Evolutionary conservation across 257 asterid genomes (phyloP).

Genomic region (Nicotiana knightiana): DNA sequence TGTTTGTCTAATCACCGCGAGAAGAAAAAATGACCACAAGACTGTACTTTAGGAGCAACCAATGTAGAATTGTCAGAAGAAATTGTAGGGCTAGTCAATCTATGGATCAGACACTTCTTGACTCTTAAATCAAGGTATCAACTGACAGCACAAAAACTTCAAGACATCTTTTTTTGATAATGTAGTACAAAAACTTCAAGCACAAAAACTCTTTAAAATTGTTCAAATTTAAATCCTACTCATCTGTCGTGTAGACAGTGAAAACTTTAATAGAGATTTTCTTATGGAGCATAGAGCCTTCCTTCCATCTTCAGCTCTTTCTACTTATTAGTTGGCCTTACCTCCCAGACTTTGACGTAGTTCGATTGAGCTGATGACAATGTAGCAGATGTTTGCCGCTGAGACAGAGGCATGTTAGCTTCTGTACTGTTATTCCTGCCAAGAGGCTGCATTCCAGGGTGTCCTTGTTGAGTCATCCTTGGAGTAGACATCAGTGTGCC

Average conservation of each 20-base stretch:
- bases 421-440: conserved; percentile 63
- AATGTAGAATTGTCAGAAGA: not conserved
- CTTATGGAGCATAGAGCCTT: not conserved
- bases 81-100: not conserved
- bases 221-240: not conserved
- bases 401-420: conserved; percentile 57
- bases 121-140: not conserved
- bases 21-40: not conserved
- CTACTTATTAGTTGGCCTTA: conserved; percentile 21
- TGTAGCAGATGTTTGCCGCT: conserved; percentile 67
- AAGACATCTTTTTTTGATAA: not conserved
- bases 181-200: not conserved
- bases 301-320: not conserved
- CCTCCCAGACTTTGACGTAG: conserved; percentile 95
- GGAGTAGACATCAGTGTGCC: conserved; percentile 71
- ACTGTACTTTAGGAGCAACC: not conserved
- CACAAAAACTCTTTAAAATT: not conserved
- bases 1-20: not conserved
- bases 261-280: not conserved
- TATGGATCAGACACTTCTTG: not conserved
- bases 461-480: conserved; percentile 38
- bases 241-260: not conserved
- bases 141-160: not conserved
- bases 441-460: conserved; percentile 47
- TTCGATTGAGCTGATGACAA: conserved; percentile 67